Evolutionary conservation across 306 rosid species (phyloP), one percentile per base, ranked within the genome.

Genomic region (Luffa acutangula): DNA sequence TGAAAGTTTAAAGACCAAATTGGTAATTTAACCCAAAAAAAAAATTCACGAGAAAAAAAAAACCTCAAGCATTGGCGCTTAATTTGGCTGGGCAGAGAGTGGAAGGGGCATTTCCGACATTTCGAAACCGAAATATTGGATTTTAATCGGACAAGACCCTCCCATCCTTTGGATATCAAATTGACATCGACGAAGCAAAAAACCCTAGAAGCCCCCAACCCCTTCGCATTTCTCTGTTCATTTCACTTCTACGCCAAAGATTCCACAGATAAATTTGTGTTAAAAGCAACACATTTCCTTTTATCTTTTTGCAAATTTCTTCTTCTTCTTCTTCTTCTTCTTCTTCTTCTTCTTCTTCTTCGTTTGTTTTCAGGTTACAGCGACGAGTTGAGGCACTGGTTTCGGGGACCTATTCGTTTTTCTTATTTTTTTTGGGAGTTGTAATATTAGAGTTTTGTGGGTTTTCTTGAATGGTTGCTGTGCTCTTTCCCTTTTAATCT

Each of bases 391-490:
- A 15, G n/a, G 31, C 78, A 14, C 4, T 49, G 60, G 9, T 74
- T 74, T 49, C 60, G 60, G 56, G 60, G 60, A 33, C 60, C 42
- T 14, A 4, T 72, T 72, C 0, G 25, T 46, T 1, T 6, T 4
- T 45, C 3, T 34, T 11, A 2, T 8, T 11, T 70, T 11, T 25
- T 20, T 48, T 21, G 20, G 58, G 21, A 48, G 59, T 72, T 72
- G 33, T 72, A n/a, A 75, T 18, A 36, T 74, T 74, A 5, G 64
- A 75, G 80, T 31, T 60, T 45, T 78, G 66, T 85, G 84, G 84
- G 85, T 79, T 80, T 69, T 79, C 82, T 77, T 80, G 14, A 34
- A 52, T 75, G 62, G n/a, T 18, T 75, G 34, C 14, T 75, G 10
- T 52, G 5, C 7, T 53, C 15, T 75, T 75, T 53, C 78, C 78